Evolutionary conservation across 805 yeast species (phyloP), one percentile per base, ranked within the genome.

Genomic region (Candida lessepsii): DNA sequence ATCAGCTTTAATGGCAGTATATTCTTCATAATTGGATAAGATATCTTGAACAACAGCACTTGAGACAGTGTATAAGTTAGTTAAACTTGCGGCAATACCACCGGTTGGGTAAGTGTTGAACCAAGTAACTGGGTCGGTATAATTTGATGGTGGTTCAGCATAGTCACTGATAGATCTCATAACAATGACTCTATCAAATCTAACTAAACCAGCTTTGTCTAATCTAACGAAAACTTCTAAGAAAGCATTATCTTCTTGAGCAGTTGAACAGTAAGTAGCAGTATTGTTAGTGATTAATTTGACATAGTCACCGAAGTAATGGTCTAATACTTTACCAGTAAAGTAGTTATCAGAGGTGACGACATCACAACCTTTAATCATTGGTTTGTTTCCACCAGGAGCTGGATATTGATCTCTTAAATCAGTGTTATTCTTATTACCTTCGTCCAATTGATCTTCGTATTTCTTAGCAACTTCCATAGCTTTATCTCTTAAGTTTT

Each of bases 231-330:
- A 58, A 7, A 78, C 76, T 56, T 80, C 84, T 52, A 80, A 70
- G 11, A 81, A 65, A 13, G 86, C 86, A 54, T 78, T 76, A 54
- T 81, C 86, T 58, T 81, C 86, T 58, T 80, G 84, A 40, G 81
- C 83, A 32, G 83, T 73, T 30, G 80, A 55, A 57, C 83, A 77
- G 65, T 78, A 80, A 10, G 59, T 61, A 19, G 77, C 83, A 27
- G 80, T 68, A 40, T 80, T 80, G 52, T 81, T 80, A 48, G 84
- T 73, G 55, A 79, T 57, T 46, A 78, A 48, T 11, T 49, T 45
- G 25, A 82, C 68, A 52, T 63, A 73, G 56, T 67, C 66, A 18
- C 69, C 56, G 53, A 78, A 76, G 50, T 77, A 63, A 51, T 76
- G 72, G 44, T 70, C 73, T 50, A 80, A 66, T 11, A 59, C 57